phyloP scores from a whole-genome alignment of 106 monocot genomes.

The Narthecium ossifragum region DNA sequence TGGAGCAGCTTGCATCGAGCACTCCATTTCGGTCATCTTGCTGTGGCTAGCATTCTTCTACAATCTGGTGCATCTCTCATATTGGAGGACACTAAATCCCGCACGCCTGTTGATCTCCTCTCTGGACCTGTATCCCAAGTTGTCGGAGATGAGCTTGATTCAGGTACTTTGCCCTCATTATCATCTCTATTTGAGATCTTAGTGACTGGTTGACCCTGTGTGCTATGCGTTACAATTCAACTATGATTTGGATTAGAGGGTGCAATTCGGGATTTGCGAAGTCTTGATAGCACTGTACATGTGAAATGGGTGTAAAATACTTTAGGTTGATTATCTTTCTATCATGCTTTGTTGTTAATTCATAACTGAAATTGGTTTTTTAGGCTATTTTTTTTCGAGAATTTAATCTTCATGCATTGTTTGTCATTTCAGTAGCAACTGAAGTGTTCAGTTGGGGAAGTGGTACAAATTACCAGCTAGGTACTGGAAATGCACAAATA shows the following conservation, averaged over 20 bases:
- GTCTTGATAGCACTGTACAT: too few species aligned
- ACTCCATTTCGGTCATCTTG: constrained; percentile 99
- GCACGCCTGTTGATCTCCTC: constrained; percentile 88
- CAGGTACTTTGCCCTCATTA: too few species aligned
- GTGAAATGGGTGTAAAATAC: too few species aligned
- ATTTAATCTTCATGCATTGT: constrained; percentile 7
- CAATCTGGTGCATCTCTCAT: constrained; percentile 77
- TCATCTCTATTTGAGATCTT: too few species aligned
- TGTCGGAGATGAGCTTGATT: constrained; percentile 46
- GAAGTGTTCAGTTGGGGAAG: constrained; percentile 99
- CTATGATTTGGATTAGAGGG: too few species aligned
- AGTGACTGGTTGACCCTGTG: too few species aligned
- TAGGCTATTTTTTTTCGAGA: too few species aligned
- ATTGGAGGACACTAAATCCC: constrained; percentile 70
- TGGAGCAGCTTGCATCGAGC: constrained; percentile 97
- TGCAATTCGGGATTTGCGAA: too few species aligned
- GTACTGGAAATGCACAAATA: constrained; percentile 97
- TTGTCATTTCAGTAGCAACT: constrained; percentile 55
- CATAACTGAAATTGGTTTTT: too few species aligned
- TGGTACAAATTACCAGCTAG: constrained; percentile 97
- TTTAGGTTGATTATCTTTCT: too few species aligned
- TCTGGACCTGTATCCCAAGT: constrained; percentile 80
- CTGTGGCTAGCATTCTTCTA: constrained; percentile 82
- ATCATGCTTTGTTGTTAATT: too few species aligned
- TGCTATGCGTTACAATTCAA: too few species aligned